Conservation (phyloP, 1,139 yeast species). For the Candida gigantensis region DNA sequence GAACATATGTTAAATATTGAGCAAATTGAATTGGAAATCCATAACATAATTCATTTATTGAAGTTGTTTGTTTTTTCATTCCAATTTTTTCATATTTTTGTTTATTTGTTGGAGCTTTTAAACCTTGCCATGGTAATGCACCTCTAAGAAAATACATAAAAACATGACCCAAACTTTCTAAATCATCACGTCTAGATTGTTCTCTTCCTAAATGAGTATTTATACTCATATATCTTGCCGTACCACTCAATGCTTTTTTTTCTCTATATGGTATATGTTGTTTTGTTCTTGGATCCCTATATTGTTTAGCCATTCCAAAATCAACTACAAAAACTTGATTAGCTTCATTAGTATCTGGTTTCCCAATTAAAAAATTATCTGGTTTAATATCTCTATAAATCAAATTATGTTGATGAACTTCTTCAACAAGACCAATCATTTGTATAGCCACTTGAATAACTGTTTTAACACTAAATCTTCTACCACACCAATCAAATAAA, state of each 20-base stretch:
- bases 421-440: conserved; percentile 68
- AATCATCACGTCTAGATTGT: conserved; percentile 64
- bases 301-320: conserved; percentile 70
- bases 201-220: conserved; percentile 67
- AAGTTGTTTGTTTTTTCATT: conserved; percentile 71
- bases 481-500: conserved; percentile 79
- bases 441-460: conserved; percentile 75
- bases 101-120: conserved; percentile 78
- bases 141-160: conserved; percentile 64
- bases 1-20: conserved; percentile 69
- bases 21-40: conserved; percentile 79
- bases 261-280: conserved; percentile 64
- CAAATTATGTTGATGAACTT: conserved; percentile 66
- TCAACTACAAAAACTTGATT: conserved; percentile 53
- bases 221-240: conserved; percentile 67
- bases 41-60: conserved; percentile 64
- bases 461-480: conserved; percentile 67
- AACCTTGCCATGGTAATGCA: conserved; percentile 58
- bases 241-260: conserved; percentile 62
- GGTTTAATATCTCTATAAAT: conserved; percentile 80
- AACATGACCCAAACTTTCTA: conserved; percentile 65
- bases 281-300: conserved; percentile 60
- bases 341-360: conserved; percentile 63
- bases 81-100: conserved; percentile 83
- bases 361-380: conserved; percentile 71